These are phyloP conservation scores for Lactarius hatsudake DNA, from an alignment of 768 basidiomycete species.

Conservation along the genomic window DNA sequence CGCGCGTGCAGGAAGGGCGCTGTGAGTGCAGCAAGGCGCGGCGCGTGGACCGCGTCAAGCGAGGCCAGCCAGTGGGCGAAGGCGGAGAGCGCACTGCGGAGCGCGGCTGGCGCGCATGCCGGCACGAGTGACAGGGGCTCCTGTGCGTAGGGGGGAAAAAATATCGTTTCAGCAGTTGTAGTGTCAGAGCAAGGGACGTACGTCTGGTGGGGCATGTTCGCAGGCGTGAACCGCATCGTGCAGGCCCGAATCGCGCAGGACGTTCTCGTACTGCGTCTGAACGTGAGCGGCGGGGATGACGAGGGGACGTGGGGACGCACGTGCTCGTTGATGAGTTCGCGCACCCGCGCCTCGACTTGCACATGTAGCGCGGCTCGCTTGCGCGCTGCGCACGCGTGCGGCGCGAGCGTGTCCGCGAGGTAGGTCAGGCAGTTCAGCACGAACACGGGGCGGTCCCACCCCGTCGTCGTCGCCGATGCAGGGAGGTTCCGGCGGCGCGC, in stretches of 20 bases:
- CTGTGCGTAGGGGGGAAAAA: conserved; percentile 33
- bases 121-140: conserved; percentile 77
- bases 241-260: conserved; percentile 56
- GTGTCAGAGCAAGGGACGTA: conserved; percentile 30
- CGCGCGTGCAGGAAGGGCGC: conserved; percentile 60
- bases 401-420: conserved; percentile 67
- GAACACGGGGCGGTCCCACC: conserved; percentile 84
- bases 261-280: conserved; percentile 42
- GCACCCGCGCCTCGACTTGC: conserved; percentile 60
- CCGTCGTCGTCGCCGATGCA: background rate
- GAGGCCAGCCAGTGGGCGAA: conserved; percentile 88
- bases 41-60: conserved; percentile 75
- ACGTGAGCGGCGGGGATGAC: conserved; percentile 15
- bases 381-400: conserved; percentile 62
- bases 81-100: conserved; percentile 58
- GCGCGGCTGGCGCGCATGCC: conserved; percentile 56
- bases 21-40: conserved; percentile 71
- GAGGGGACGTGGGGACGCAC: conserved; percentile 45
- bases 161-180: too few relatives aligned
- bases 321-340: conserved; percentile 74
- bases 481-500: conserved; percentile 46
- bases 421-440: conserved; percentile 84
- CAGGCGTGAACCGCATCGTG: conserved; percentile 45
- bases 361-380: conserved; percentile 58
- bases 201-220: conserved; percentile 40